Evolutionary conservation across 345 rosid species (phyloP).

Genomic region (Ceriops zippeliana): DNA sequence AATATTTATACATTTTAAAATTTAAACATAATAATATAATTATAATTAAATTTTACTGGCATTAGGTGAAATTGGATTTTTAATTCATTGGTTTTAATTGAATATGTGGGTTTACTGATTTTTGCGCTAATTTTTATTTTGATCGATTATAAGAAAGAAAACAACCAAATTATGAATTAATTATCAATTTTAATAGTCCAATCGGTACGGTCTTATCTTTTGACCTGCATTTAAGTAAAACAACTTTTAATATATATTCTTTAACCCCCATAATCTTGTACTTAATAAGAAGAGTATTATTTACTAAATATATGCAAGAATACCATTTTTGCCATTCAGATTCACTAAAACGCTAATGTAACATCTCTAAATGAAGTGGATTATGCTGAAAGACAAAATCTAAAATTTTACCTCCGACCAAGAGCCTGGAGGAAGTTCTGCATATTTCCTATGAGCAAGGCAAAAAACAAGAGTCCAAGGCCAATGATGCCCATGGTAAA

Average conservation of each 20-base stretch:
- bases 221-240: too few species aligned
- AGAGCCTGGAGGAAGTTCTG: conserved; percentile 92
- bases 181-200: too few species aligned
- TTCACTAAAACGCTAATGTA: not conserved
- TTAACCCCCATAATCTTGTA: not conserved
- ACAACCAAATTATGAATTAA: too few species aligned
- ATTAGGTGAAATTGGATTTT: too few species aligned
- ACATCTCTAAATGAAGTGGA: not conserved
- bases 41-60: too few species aligned
- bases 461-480: conserved; percentile 86
- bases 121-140: too few species aligned
- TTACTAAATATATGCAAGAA: not conserved
- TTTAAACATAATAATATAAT: too few species aligned
- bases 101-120: too few species aligned
- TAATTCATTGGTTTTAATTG: too few species aligned
- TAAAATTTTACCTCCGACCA: conserved; percentile 54
- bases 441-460: conserved; percentile 91
- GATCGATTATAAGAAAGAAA: too few species aligned
- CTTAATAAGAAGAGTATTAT: not conserved
- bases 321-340: not conserved
- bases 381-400: not conserved
- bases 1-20: too few species aligned
- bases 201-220: too few species aligned
- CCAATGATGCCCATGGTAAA: conserved; percentile 82
- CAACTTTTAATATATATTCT: not conserved